These are phyloP conservation scores for Albifimbria verrucaria DNA, from an alignment of 2,329 filamentous ascomycete genomes.

Conservation along the genomic window DNA sequence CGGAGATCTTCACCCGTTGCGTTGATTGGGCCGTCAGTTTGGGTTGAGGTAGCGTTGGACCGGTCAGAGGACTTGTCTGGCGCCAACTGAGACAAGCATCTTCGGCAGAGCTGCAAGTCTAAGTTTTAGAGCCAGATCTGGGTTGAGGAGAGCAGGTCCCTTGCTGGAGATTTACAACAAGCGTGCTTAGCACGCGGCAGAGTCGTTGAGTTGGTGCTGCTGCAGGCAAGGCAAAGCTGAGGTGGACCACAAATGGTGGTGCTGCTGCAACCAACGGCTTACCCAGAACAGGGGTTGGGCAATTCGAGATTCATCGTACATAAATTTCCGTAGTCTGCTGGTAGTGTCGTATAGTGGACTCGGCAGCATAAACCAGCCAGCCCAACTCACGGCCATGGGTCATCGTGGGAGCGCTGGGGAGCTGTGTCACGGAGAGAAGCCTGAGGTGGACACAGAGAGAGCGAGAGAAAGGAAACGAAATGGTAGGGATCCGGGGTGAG, in stretches of 20 bases:
- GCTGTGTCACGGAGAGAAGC: no score
- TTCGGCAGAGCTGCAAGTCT: background rate
- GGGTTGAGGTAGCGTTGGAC: background rate
- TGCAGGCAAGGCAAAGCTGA: background rate
- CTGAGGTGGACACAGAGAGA: no score
- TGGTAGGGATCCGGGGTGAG: no score
- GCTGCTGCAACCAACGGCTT: background rate
- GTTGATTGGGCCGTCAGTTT: background rate
- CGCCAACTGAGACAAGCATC: background rate
- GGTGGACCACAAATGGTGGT: background rate
- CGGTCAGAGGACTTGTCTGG: background rate
- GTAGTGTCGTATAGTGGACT: background rate
- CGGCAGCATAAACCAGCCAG: no score
- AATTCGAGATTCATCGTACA: background rate
- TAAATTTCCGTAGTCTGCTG: background rate
- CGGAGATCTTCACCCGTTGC: background rate
- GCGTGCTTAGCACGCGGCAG: background rate
- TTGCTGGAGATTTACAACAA: conserved; percentile 1
- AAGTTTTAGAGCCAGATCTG: conserved; percentile 2
- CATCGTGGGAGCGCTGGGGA: no score
- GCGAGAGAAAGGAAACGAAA: no score
- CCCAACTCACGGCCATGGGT: no score
- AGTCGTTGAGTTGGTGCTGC: background rate
- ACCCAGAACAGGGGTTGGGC: background rate
- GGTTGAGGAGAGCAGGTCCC: background rate